These are phyloP conservation scores for Ganoderma sinense DNA, from an alignment of 1,284 basidiomycete species.

Conservation along the genomic window DNA sequence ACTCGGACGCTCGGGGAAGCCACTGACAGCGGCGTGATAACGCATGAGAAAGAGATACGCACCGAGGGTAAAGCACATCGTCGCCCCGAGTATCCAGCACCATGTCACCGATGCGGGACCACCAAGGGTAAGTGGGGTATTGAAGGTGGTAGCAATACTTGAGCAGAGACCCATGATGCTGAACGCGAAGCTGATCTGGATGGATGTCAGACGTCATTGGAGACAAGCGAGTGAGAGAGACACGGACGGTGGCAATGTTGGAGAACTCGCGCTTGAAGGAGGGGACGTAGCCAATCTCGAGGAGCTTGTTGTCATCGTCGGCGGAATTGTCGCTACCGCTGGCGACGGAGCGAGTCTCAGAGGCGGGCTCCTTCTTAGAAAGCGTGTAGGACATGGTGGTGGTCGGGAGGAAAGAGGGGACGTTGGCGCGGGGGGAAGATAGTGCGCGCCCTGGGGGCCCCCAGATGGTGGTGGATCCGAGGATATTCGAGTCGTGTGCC, in stretches of 20 bases:
- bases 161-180: conserved; percentile 86
- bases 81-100: conserved; percentile 85
- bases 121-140: conserved; percentile 78
- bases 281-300: conserved; percentile 76
- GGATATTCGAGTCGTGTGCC: conserved; percentile 22
- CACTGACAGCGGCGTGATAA: conserved; percentile 15
- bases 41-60: conserved; percentile 28
- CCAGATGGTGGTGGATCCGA: conserved; percentile 8
- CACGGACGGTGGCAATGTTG: conserved; percentile 72
- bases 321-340: conserved; percentile 24
- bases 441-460: conserved; percentile 17
- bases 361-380: conserved; percentile 24
- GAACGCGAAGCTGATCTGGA: conserved; percentile 79
- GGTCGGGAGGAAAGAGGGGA: conserved; percentile 21
- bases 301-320: conserved; percentile 72
- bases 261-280: conserved; percentile 86
- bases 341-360: conserved; percentile 27
- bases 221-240: conserved; percentile 1
- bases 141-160: conserved; percentile 83
- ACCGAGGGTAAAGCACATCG: conserved; percentile 79
- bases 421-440: conserved; percentile 21
- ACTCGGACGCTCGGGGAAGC: conserved; percentile 17
- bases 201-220: neutral
- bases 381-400: conserved; percentile 26
- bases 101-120: conserved; percentile 85